Evolutionary conservation across 768 basidiomycete genomes (phyloP), one percentile per base, ranked within the genome.

Genomic region (Harrya chromipes): DNA sequence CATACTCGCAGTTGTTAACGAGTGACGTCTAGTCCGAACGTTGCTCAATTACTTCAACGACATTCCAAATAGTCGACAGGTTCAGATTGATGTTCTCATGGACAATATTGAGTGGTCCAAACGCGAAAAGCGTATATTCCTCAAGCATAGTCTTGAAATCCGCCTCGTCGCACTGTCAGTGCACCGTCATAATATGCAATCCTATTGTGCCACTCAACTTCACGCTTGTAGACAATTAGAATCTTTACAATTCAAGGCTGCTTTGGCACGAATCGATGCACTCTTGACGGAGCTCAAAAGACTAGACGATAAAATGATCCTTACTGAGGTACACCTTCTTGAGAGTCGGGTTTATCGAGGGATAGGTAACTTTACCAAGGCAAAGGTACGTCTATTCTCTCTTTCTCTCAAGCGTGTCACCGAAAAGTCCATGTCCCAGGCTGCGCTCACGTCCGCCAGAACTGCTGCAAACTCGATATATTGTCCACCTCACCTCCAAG

Each of bases 381-480:
- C 94, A 13, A 98, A 97, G 76, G 91, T 87, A 40, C 8, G 72
- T 61, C 20, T 1, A 14, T 23, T 48, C 17, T n/a, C 2, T 27
- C 11, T 20, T 43, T 13, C 9, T 47, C 6, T 36, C 47, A 4
- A 33, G 12, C 14, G 19, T 23, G 14, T 14, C 21, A 43, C 21
- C 13, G 12, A 43, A 21, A 27, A 1, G 19, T 1, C 7, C 13
- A 5, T 50, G 6, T 2, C 4, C 14, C 43, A 91, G 88, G 89
- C 94, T 3, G 85, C 90, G 0, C 73, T 97, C 13, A 94, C 93
- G 0, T 90, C 91, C 1, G 85, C 94, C 1, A 80, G 94, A 53
- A 97, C 94, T 0, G 92, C 94, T 19, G 94, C 92, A 29, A 95
- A 95, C 70, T 83, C 91, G 2, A 95, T 98, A 63, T 98, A 97